Evolutionary conservation across 208 protist genomes (phyloP).

Genomic region (Trypanosoma caninum): DNA sequence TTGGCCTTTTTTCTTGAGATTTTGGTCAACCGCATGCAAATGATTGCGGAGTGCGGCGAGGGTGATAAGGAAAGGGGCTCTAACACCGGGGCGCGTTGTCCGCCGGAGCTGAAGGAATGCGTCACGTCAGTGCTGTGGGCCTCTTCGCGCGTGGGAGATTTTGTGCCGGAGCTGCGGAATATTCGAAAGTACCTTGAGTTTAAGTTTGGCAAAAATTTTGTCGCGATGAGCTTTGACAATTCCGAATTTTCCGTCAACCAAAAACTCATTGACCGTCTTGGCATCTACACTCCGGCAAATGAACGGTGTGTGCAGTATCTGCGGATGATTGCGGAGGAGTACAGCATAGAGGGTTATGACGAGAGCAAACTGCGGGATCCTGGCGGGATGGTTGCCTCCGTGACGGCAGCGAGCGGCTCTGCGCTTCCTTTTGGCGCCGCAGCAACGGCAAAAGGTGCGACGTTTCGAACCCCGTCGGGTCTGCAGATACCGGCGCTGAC

Average conservation of each 20-base stretch:
- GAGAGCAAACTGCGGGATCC: slow-evolving; percentile 62
- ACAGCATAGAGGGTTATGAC: slow-evolving; percentile 70
- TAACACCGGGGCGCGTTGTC: slow-evolving; percentile 26
- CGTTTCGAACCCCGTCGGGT: slow-evolving; percentile 53
- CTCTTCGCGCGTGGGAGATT: slow-evolving; percentile 56
- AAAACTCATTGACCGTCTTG: slow-evolving; percentile 78
- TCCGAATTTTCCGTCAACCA: slow-evolving; percentile 88
- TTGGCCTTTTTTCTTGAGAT: slow-evolving; percentile 84
- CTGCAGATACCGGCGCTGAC: slow-evolving; percentile 48
- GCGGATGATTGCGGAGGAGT: slow-evolving; percentile 74
- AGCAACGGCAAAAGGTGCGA: slow-evolving; percentile 15
- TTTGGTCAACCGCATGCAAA: slow-evolving; percentile 71
- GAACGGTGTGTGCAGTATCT: slow-evolving; percentile 85
- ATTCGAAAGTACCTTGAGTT: slow-evolving; percentile 75
- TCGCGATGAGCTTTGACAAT: slow-evolving; percentile 75
- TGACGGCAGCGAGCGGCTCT: slow-evolving; percentile 35
- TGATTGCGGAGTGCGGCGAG: slow-evolving; percentile 65
- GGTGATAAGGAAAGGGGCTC: slow-evolving; percentile 41
- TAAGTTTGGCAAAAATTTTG: slow-evolving; percentile 86
- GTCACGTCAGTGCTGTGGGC: slow-evolving; percentile 87
- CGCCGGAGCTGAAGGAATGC: slow-evolving; percentile 89
- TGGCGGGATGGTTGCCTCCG: slow-evolving; percentile 57
- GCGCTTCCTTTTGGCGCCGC: slow-evolving; percentile 5
- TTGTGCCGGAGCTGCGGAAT: slow-evolving; percentile 62
- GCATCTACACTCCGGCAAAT: slow-evolving; percentile 68